Percentiles rank a stretch among this genome's conserved stretches.
Evolutionary conservation across 2,329 filamentous ascomycete species (phyloP).

Genomic region (Cephalotrichum gorgonifer): DNA sequence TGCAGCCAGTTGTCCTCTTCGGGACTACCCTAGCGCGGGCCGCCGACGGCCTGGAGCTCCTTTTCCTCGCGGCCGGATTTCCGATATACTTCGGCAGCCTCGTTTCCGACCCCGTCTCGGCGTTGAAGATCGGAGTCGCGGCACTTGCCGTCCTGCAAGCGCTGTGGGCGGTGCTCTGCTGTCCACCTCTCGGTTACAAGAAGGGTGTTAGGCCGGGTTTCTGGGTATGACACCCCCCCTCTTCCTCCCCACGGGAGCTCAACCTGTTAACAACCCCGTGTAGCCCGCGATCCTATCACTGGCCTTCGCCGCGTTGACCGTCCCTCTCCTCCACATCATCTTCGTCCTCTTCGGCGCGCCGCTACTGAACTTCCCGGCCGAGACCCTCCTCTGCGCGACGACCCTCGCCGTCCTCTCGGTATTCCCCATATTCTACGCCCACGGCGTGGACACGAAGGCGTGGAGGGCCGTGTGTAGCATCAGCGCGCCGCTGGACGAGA

Average conservation of each 20-base stretch:
- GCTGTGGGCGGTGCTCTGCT: slow-evolving; percentile 49
- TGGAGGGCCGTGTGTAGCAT: slow-evolving; percentile 64
- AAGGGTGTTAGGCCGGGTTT: not conserved
- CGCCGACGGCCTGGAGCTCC: slow-evolving; percentile 42
- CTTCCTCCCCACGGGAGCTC: not conserved
- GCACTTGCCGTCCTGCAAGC: slow-evolving; percentile 55
- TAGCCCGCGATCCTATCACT: slow-evolving; percentile 36
- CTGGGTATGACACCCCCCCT: not conserved
- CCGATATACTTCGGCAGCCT: slow-evolving; percentile 53
- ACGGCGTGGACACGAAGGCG: slow-evolving; percentile 61
- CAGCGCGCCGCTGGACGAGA: slow-evolving; percentile 66
- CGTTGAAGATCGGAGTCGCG: slow-evolving; percentile 51
- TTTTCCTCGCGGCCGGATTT: slow-evolving; percentile 55
- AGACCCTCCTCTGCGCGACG: slow-evolving; percentile 70
- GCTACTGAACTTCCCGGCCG: slow-evolving; percentile 65
- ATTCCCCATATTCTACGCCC: slow-evolving; percentile 75
- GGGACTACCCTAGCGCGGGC: slow-evolving; percentile 22
- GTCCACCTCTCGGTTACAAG: slow-evolving; percentile 47
- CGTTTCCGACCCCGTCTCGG: slow-evolving; percentile 57
- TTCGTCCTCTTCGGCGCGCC: slow-evolving; percentile 89
- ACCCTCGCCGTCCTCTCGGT: slow-evolving; percentile 73
- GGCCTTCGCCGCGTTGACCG: slow-evolving; percentile 58
- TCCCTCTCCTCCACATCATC: slow-evolving; percentile 49
- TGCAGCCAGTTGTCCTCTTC: slow-evolving; percentile 26
- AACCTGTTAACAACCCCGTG: not conserved